phyloP scores from a whole-genome alignment of 495 filamentous ascomycete genomes.

The Penicillium subrubescens region DNA sequence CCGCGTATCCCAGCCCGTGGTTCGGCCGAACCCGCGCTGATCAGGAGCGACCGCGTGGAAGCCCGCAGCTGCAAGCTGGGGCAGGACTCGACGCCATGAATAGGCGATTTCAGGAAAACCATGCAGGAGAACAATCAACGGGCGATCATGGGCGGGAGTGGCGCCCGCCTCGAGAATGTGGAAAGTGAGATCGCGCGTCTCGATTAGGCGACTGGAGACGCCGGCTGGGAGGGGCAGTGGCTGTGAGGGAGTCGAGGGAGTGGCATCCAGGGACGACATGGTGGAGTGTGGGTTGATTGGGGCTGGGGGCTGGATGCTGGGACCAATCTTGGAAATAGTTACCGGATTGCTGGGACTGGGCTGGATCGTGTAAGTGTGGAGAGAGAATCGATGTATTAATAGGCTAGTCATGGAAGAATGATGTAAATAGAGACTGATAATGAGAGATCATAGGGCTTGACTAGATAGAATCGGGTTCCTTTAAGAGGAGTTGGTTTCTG shows the following conservation, averaged over 20 bases:
- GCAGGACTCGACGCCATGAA: conserved; percentile 68
- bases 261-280: conserved; percentile 16
- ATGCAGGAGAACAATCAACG: conserved; percentile 64
- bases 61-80: conserved; percentile 53
- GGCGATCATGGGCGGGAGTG: conserved; percentile 39
- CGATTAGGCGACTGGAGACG: conserved; percentile 52
- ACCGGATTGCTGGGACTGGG: neutral
- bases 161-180: conserved; percentile 61
- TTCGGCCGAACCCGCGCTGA: conserved; percentile 70
- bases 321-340: conserved; percentile 5
- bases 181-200: conserved; percentile 54
- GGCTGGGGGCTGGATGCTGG: neutral
- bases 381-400: neutral
- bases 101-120: conserved; percentile 70
- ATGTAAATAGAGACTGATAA: neutral
- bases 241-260: conserved; percentile 19
- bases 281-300: neutral
- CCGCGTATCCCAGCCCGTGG: conserved; percentile 59
- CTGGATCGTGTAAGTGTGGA: neutral
- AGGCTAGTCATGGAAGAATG: neutral
- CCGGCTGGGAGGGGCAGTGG: conserved; percentile 56
- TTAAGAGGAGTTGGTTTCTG: neutral
- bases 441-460: neutral
- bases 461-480: neutral
- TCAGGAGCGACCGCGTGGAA: conserved; percentile 68